Conservation (phyloP, 148 eudicot genomes). For the Chenopodium suecicum region DNA sequence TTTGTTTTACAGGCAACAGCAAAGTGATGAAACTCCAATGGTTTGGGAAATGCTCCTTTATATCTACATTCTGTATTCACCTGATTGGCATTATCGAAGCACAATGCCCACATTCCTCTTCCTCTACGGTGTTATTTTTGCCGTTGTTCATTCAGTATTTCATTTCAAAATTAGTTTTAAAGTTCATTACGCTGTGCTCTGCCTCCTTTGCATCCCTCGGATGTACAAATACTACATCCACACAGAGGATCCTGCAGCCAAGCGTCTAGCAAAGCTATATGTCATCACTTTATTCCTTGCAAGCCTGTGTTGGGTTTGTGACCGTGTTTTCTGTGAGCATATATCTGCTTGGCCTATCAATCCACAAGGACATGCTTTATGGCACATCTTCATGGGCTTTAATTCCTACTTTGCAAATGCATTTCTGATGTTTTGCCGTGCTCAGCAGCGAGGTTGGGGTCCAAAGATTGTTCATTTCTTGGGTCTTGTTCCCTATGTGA, state of each 20-base stretch:
- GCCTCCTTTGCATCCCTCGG: conserved; percentile 77
- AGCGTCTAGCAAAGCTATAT: conserved; percentile 63
- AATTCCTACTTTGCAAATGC: conserved; percentile 67
- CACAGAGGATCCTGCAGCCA: conserved; percentile 51
- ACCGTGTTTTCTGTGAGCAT: conserved; percentile 50
- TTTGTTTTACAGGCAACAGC: conserved; percentile 53
- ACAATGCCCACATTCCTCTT: conserved; percentile 79
- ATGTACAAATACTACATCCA: conserved; percentile 76
- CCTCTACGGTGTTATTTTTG: conserved; percentile 60
- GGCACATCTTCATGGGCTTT: conserved; percentile 77
- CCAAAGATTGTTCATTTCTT: conserved; percentile 51
- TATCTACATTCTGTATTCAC: conserved; percentile 76
- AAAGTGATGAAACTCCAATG: conserved; percentile 86
- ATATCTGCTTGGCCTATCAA: conserved; percentile 51
- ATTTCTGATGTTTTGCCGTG: conserved; percentile 81
- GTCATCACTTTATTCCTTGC: conserved; percentile 41
- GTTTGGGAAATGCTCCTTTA: conserved; percentile 89
- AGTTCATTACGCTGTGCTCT: conserved; percentile 56
- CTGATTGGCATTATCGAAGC: conserved; percentile 83
- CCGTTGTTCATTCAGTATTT: conserved; percentile 50
- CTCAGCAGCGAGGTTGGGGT: conserved; percentile 64
- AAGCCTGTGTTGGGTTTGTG: conserved; percentile 62
- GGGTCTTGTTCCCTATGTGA: conserved; percentile 73
- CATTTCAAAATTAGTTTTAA: conserved; percentile 52
- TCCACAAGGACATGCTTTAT: conserved; percentile 77